phyloP scores from a whole-genome alignment of 805 yeast genomes.

The Candida palmyrensis region DNA sequence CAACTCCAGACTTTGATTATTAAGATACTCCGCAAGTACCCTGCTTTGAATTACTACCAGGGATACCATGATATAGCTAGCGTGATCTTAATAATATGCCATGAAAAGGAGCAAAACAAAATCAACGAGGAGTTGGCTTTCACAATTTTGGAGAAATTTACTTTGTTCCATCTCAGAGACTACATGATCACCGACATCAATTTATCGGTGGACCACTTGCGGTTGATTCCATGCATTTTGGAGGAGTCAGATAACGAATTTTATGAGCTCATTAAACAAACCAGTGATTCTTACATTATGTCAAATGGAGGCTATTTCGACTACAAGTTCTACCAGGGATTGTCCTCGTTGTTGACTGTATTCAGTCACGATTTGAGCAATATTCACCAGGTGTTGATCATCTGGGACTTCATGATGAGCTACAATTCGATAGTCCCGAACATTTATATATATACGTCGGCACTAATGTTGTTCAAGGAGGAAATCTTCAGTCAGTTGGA shows the following conservation, averaged over 20 bases:
- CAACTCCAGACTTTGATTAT: conserved; percentile 43
- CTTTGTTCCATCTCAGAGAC: conserved; percentile 68
- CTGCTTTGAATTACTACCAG: conserved; percentile 73
- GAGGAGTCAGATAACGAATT: conserved; percentile 41
- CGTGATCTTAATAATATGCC: conserved; percentile 53
- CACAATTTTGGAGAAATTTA: conserved; percentile 47
- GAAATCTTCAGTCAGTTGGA: conserved; percentile 47
- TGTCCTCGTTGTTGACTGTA: conserved; percentile 74
- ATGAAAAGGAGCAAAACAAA: conserved; percentile 9
- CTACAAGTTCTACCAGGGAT: conserved; percentile 49
- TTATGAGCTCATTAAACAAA: conserved; percentile 38
- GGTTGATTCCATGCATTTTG: conserved; percentile 60
- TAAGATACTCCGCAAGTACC: conserved; percentile 54
- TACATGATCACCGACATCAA: conserved; percentile 72
- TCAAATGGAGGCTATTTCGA: conserved; percentile 25
- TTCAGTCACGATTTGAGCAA: conserved; percentile 66
- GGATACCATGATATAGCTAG: conserved; percentile 89
- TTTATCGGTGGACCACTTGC: conserved; percentile 61
- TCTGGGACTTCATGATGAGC: conserved; percentile 69
- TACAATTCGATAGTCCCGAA: conserved; percentile 49
- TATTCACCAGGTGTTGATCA: conserved; percentile 42
- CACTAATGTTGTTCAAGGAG: conserved; percentile 42
- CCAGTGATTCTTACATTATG: conserved; percentile 18
- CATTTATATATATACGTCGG: conserved; percentile 57
- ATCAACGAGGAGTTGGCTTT: conserved; percentile 30